Evolutionary conservation across 1,284 basidiomycete species (phyloP), one percentile per base, ranked within the genome.

Genomic region (Cryptococcus deneoformans): DNA sequence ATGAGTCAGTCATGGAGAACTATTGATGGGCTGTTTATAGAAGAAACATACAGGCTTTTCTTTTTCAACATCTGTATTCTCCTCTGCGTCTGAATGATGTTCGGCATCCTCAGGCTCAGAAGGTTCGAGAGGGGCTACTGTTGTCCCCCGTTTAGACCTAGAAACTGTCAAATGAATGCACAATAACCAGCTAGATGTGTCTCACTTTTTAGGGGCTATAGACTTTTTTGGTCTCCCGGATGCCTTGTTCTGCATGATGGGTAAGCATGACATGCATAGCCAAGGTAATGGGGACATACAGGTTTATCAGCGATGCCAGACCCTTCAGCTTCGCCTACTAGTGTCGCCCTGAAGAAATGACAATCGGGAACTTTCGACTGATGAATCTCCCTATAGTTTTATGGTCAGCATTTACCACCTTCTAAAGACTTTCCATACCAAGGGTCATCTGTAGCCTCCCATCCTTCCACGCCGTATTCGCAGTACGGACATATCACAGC

Each of bases 381-480:
- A 53, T 77, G 72, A 38, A 73, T 61, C 54, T 64, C 59, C 66
- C 74, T 71, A 50, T 8, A 29, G 29, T 29, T 29, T 44, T 54
- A 40, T 6, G 16, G 20, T 55, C 37, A 40, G 14, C n/a, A 20
- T 42, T 14, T 37, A 46, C 20, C 7, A 42, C 61, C 50, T 47
- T 42, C 11, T 59, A 42, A 11, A 67, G 44, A 44, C 65, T 37
- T 29, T 14, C 61, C 69, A 38, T 43, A 68, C 90, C 85, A 73
- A 24, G 90, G 90, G 70, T 92, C 85, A 70, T 93, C 90, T 10
- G 82, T 83, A 39, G 80, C 78, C 57, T 90, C 89, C 90, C 90
- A 93, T 5, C 87, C 88, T 57, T 85, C 85, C 3, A 92, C 81
- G 4, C 85, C 81, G 42, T 87, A 80, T 47, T 84, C 80, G 71